Conservation (phyloP, 192 early-diverging fungal species). For the Mortierella antarctica region DNA sequence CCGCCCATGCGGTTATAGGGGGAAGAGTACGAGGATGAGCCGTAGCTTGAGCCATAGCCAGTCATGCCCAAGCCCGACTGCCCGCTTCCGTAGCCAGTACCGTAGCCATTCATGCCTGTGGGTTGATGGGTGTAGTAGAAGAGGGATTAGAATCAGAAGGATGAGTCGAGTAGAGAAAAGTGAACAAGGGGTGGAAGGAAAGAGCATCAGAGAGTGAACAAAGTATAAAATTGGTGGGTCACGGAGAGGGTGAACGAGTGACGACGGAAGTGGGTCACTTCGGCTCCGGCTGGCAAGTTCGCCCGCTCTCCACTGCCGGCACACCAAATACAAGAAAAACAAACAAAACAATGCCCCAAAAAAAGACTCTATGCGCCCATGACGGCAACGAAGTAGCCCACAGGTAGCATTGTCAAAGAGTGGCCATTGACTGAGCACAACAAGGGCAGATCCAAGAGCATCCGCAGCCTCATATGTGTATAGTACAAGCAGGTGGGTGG, state of each 20-base stretch:
- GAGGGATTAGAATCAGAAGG: neutral
- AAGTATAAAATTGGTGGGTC: neutral
- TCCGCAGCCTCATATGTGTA: too few species aligned
- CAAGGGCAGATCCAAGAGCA: too few species aligned
- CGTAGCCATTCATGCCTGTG: constrained; percentile 51
- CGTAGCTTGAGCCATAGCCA: constrained; percentile 58
- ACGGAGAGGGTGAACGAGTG: neutral
- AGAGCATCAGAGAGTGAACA: too few species aligned
- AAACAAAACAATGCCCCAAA: neutral
- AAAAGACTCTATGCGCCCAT: too few species aligned
- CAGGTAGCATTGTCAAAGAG: too few species aligned
- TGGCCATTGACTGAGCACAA: too few species aligned
- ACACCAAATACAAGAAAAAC: neutral
- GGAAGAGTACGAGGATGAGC: constrained; percentile 53
- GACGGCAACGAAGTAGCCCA: too few species aligned
- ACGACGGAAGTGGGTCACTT: constrained; percentile 4
- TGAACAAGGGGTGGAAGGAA: neutral
- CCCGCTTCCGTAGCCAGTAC: constrained; percentile 32
- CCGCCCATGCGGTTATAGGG: constrained; percentile 49
- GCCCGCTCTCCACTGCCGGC: neutral
- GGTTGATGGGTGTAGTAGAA: neutral
- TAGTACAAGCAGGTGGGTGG: too few species aligned
- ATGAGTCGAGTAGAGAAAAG: constrained; percentile 1
- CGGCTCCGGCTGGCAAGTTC: constrained; percentile 6
- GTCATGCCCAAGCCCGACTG: constrained; percentile 53